A percentile compares a stretch with the other conserved stretches of the same genome.
Evolutionary conservation across 1,284 basidiomycete genomes (phyloP).

Genomic region (Ganoderma meredithae): DNA sequence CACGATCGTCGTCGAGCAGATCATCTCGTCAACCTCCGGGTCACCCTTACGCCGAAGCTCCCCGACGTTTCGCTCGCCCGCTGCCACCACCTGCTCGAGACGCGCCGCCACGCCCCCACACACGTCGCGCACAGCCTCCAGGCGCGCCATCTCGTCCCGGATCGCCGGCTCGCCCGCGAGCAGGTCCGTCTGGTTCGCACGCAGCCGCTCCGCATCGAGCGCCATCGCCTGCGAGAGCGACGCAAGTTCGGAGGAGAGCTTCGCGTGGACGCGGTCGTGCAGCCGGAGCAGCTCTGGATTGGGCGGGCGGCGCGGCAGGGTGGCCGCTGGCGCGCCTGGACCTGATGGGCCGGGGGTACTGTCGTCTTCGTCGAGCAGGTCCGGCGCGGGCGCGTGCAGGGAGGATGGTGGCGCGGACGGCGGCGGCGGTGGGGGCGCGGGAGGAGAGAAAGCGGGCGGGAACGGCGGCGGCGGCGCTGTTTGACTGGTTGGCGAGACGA

Average conservation of each 20-base stretch:
- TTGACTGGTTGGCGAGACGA: conserved; percentile 27
- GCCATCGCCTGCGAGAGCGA: conserved; percentile 71
- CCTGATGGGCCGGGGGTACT: conserved; percentile 28
- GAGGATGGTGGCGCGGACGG: conserved; percentile 39
- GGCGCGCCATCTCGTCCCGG: conserved; percentile 93
- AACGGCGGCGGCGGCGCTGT: conserved; percentile 36
- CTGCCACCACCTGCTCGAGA: conserved; percentile 65
- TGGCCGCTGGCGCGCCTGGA: conserved; percentile 41
- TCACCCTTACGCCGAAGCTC: conserved; percentile 80
- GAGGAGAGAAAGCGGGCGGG: conserved; percentile 35
- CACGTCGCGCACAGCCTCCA: conserved; percentile 94
- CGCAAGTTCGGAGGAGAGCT: conserved; percentile 74
- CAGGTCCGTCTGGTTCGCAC: conserved; percentile 84
- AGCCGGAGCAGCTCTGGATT: conserved; percentile 88
- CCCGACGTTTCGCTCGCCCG: conserved; percentile 71
- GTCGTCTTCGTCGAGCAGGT: conserved; percentile 46
- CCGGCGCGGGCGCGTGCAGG: conserved; percentile 42
- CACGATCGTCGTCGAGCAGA: conserved; percentile 94
- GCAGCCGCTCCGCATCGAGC: conserved; percentile 78
- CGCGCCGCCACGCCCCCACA: conserved; percentile 82
- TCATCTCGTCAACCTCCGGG: conserved; percentile 90
- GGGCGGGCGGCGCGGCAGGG: conserved; percentile 85
- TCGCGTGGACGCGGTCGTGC: conserved; percentile 83
- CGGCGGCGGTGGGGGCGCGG: conserved; percentile 23
- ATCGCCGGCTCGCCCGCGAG: conserved; percentile 92